Conservation (phyloP, 1,139 yeast species). For the Blastobotrys illinoisensis region DNA sequence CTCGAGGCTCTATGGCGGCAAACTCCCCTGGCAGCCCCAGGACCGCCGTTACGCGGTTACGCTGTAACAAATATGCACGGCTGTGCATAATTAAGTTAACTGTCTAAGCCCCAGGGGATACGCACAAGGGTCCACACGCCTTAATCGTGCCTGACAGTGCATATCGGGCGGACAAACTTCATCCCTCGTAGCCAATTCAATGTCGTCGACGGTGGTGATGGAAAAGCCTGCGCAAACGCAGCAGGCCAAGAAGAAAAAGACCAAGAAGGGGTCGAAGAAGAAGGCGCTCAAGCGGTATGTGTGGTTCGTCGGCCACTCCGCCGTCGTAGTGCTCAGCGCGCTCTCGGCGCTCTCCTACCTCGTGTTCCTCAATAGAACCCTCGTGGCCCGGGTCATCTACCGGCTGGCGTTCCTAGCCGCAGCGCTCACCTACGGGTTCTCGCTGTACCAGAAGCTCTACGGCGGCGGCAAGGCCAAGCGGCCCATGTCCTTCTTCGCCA, state of each 20-base stretch:
- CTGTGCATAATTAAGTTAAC: neutral
- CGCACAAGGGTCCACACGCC: neutral
- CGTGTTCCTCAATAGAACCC: slow-evolving; percentile 15
- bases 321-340: slow-evolving; percentile 10
- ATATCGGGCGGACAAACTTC: too few relatives aligned
- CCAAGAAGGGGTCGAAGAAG: slow-evolving; percentile 1
- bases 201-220: slow-evolving; percentile 1
- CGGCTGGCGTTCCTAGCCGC: slow-evolving; percentile 59
- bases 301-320: slow-evolving; percentile 13
- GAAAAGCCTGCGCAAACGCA: neutral
- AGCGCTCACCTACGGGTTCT: slow-evolving; percentile 64
- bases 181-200: neutral
- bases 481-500: slow-evolving; percentile 2
- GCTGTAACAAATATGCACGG: too few relatives aligned
- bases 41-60: too few relatives aligned
- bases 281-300: neutral
- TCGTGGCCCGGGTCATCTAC: slow-evolving; percentile 39
- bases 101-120: neutral
- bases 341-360: slow-evolving; percentile 13
- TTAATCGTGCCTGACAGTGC: neutral
- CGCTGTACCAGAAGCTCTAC: slow-evolving; percentile 49
- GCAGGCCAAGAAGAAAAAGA: neutral
- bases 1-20: too few relatives aligned
- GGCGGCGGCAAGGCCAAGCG: slow-evolving; percentile 21
- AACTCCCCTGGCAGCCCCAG: too few relatives aligned